Evolutionary conservation across 495 filamentous ascomycete genomes (phyloP).

Genomic region (Clavariopsis aquatica): DNA sequence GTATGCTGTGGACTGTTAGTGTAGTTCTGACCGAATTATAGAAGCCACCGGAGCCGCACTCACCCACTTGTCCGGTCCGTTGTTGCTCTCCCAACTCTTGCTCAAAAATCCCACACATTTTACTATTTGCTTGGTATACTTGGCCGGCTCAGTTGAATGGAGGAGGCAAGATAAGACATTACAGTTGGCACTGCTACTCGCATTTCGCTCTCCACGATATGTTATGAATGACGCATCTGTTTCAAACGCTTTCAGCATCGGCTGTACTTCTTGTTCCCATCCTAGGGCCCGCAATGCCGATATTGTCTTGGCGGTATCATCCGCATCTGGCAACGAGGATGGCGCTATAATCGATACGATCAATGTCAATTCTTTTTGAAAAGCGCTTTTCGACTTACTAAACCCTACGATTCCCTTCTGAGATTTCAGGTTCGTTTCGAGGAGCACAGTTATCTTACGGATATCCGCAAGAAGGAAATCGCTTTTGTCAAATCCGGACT

Average conservation of each 20-base stretch:
- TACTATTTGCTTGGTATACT: slow-evolving; percentile 30
- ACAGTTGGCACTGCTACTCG: slow-evolving; percentile 30
- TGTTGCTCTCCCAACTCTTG: slow-evolving; percentile 20
- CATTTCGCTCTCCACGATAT: slow-evolving; percentile 31
- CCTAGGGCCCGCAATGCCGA: slow-evolving; percentile 18
- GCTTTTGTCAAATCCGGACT: slow-evolving; percentile 23
- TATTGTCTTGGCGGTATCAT: slow-evolving; percentile 52
- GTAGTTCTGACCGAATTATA: neutral
- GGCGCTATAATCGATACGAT: slow-evolving; percentile 27
- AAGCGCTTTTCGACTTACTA: slow-evolving; percentile 9
- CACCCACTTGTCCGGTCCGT: slow-evolving; percentile 33
- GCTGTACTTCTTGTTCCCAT: slow-evolving; percentile 20
- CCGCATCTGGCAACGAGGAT: slow-evolving; percentile 49
- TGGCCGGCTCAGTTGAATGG: slow-evolving; percentile 11
- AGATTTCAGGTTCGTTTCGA: slow-evolving; percentile 20
- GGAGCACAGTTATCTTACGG: slow-evolving; percentile 18
- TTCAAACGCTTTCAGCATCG: slow-evolving; percentile 33
- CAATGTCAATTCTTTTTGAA: neutral
- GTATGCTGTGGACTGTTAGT: slow-evolving; percentile 20
- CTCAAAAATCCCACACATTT: slow-evolving; percentile 23
- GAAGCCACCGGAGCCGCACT: neutral
- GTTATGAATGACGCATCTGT: slow-evolving; percentile 27
- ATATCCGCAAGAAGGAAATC: slow-evolving; percentile 29
- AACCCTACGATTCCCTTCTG: slow-evolving; percentile 29
- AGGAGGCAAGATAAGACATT: slow-evolving; percentile 30